Conservation (phyloP, 225 moss, liverwort and hornwort genomes). For the Asterella californica region DNA sequence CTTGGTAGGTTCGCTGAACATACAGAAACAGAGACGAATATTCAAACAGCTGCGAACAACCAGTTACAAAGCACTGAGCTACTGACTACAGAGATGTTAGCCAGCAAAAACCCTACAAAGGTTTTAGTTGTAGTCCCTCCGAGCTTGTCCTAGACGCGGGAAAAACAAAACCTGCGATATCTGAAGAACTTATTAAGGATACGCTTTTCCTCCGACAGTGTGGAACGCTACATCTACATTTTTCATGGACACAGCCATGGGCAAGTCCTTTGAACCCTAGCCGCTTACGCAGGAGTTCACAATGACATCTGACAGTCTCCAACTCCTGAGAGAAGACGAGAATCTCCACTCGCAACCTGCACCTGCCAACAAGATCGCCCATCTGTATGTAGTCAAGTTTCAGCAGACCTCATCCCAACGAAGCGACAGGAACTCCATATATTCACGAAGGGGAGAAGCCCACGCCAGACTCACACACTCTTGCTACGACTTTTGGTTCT, state of each 20-base stretch:
- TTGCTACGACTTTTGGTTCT: not conserved
- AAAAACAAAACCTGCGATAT: not conserved
- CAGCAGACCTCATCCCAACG: not conserved
- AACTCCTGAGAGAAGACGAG: not conserved
- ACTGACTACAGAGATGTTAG: not conserved
- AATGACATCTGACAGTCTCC: slow-evolving; percentile 15
- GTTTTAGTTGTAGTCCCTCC: not conserved
- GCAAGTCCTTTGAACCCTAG: slow-evolving; percentile 28
- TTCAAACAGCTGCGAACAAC: too few relatives aligned
- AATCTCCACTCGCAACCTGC: slow-evolving; percentile 12
- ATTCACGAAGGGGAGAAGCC: not conserved
- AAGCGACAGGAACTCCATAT: not conserved
- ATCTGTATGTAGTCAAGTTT: not conserved
- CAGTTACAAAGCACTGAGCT: not conserved
- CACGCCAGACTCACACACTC: not conserved
- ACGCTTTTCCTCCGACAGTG: slow-evolving; percentile 86
- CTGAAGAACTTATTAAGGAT: slow-evolving; percentile 45
- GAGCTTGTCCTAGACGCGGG: not conserved
- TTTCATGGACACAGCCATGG: slow-evolving; percentile 97
- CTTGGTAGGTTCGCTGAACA: not conserved
- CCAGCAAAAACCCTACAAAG: not conserved
- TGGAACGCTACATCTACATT: slow-evolving; percentile 90
- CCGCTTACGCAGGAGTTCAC: slow-evolving; percentile 2
- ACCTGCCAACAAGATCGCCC: not conserved
- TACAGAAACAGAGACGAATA: not conserved